Evolutionary conservation across 2,329 filamentous ascomycete species (phyloP).

Genomic region (Fusarium sp.): DNA sequence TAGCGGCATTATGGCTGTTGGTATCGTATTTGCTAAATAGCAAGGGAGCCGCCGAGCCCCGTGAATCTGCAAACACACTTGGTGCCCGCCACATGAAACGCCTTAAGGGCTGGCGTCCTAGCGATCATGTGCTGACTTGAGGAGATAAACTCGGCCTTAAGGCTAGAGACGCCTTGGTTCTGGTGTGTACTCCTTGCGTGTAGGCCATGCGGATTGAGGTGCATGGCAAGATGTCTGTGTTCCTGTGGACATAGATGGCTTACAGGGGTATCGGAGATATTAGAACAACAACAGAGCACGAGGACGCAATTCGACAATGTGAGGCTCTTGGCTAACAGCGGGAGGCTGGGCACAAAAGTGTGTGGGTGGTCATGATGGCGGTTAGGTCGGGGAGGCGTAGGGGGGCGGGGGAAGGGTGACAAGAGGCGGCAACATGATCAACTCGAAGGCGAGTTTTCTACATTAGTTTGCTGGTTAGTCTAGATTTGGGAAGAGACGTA

Average conservation of each 20-base stretch:
- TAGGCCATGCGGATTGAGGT: background rate
- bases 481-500: background rate
- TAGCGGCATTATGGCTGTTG: background rate
- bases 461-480: background rate
- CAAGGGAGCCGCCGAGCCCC: background rate
- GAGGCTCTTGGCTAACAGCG: background rate
- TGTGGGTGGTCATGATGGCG: constrained; percentile 7
- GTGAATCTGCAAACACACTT: background rate
- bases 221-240: background rate
- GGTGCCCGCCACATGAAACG: background rate
- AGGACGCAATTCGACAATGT: background rate
- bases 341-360: background rate
- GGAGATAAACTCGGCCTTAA: background rate
- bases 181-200: background rate
- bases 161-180: background rate
- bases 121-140: background rate
- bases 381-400: constrained; percentile 1
- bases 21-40: background rate
- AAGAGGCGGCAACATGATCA: background rate
- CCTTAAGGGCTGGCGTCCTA: background rate
- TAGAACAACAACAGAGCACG: background rate
- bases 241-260: constrained; percentile 4
- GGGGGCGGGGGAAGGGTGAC: background rate
- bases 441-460: background rate
- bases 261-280: constrained; percentile 12